Conservation (phyloP, 345 rosid genomes). For the Arabis hirsuta region DNA sequence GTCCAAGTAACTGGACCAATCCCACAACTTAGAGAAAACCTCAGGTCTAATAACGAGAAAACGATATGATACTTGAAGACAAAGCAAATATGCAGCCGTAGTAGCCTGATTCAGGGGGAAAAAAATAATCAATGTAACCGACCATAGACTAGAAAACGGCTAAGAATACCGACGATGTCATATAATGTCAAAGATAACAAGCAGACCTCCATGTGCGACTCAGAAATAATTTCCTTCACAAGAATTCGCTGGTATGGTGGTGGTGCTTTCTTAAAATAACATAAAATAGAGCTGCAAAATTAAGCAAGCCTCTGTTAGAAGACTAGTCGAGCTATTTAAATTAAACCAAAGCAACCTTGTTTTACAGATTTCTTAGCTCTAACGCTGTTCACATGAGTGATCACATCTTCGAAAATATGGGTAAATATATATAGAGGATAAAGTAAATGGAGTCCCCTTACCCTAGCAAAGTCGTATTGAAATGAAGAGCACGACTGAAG, state of each 20-base stretch:
- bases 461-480: slow-evolving; percentile 70
- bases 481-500: slow-evolving; percentile 77
- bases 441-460: slow-evolving; percentile 38
- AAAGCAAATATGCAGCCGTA: slow-evolving; percentile 46
- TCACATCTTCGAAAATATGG: neutral
- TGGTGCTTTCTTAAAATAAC: slow-evolving; percentile 76
- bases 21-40: slow-evolving; percentile 75
- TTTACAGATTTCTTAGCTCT: neutral
- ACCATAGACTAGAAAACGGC: neutral
- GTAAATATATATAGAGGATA: neutral
- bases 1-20: slow-evolving; percentile 88
- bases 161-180: neutral
- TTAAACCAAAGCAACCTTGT: neutral
- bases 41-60: slow-evolving; percentile 62
- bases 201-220: slow-evolving; percentile 56
- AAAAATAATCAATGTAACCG: slow-evolving; percentile 5
- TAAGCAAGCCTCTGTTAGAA: slow-evolving; percentile 3
- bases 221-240: slow-evolving; percentile 42
- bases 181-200: slow-evolving; percentile 20
- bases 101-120: slow-evolving; percentile 51
- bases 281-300: slow-evolving; percentile 65
- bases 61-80: slow-evolving; percentile 68
- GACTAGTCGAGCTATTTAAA: neutral
- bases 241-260: slow-evolving; percentile 76
- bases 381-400: slow-evolving; percentile 2